Percentiles rank a stretch among this genome's conserved stretches.
Conservation (phyloP, 352 stramenopile species). For the Phytophthora cactorum region DNA sequence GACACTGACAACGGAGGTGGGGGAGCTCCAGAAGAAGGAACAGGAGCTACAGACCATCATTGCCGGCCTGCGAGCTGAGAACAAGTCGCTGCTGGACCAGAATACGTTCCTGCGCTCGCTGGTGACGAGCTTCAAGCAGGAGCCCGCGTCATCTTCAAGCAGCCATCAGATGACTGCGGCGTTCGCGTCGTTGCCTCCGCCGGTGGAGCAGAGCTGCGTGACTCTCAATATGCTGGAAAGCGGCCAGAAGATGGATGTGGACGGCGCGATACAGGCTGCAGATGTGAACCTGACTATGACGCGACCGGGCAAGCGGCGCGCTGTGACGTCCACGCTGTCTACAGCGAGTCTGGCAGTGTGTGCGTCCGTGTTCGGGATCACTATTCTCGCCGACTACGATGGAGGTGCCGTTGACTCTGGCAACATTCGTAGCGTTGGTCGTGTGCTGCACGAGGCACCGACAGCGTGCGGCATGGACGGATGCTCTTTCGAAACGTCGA, state of each 20-base stretch:
- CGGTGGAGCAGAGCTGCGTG: constrained; percentile 28
- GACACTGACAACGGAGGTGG: constrained; percentile 62
- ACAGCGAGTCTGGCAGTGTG: constrained; percentile 72
- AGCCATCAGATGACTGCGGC: constrained; percentile 25
- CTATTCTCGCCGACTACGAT: constrained; percentile 67
- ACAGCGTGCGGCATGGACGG: constrained; percentile 41
- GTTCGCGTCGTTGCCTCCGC: constrained; percentile 39
- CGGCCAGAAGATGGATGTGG: constrained; percentile 31
- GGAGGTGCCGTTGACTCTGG: constrained; percentile 35
- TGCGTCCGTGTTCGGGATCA: constrained; percentile 82
- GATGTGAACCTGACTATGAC: constrained; percentile 23
- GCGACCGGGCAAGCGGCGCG: constrained; percentile 47
- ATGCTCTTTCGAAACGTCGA: constrained; percentile 27
- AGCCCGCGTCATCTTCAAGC: constrained; percentile 11
- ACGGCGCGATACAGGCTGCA: constrained; percentile 22
- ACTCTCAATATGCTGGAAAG: constrained; percentile 36
- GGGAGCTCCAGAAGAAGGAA: constrained; percentile 71
- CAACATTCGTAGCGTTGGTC: constrained; percentile 60
- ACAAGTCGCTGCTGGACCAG: constrained; percentile 82
- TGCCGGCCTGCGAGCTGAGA: constrained; percentile 70
- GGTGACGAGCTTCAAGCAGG: constrained; percentile 59
- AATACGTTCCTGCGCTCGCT: constrained; percentile 81
- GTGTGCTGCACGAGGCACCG: constrained; percentile 69
- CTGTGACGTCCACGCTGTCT: constrained; percentile 48
- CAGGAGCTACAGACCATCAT: constrained; percentile 75